Percentiles rank a stretch among this genome's conserved stretches.
Conservation (phyloP, 345 rosid species). For the Carallia brachiata region DNA sequence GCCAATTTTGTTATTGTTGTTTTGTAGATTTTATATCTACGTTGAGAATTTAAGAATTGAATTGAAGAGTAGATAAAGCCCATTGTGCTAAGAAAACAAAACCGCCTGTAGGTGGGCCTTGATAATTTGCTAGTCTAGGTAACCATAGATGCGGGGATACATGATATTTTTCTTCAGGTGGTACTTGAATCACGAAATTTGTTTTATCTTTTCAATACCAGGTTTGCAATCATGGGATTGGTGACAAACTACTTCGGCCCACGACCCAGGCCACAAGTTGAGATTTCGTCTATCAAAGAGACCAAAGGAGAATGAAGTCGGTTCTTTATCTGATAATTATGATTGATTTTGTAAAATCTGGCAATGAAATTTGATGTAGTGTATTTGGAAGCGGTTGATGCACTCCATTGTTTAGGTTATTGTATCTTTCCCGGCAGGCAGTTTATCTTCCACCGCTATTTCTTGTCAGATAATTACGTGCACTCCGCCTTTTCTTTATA, state of each 20-base stretch:
- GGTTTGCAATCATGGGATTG: slow-evolving; percentile 98
- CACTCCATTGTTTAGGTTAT: not conserved
- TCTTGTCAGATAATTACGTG: not conserved
- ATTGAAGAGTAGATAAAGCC: no score
- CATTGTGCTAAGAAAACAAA: no score
- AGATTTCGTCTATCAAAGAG: not conserved
- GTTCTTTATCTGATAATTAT: not conserved
- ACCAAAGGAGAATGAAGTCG: not conserved
- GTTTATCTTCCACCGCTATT: not conserved
- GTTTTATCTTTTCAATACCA: slow-evolving; percentile 25
- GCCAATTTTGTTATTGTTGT: no score
- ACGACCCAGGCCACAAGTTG: slow-evolving; percentile 56
- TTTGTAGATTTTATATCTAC: no score
- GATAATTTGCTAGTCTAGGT: not conserved
- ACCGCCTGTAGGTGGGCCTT: not conserved
- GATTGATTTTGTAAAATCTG: not conserved
- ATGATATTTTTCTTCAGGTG: not conserved
- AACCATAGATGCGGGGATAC: not conserved
- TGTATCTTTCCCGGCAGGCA: not conserved
- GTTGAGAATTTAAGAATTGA: no score
- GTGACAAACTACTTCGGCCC: slow-evolving; percentile 91
- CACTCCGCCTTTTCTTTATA: not conserved
- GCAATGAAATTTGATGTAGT: not conserved
- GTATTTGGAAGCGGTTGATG: not conserved
- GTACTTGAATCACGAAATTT: not conserved